These are phyloP conservation scores for Bimuria novae-zelandiae DNA, from an alignment of 2,329 filamentous ascomycete genomes.

Conservation along the genomic window DNA sequence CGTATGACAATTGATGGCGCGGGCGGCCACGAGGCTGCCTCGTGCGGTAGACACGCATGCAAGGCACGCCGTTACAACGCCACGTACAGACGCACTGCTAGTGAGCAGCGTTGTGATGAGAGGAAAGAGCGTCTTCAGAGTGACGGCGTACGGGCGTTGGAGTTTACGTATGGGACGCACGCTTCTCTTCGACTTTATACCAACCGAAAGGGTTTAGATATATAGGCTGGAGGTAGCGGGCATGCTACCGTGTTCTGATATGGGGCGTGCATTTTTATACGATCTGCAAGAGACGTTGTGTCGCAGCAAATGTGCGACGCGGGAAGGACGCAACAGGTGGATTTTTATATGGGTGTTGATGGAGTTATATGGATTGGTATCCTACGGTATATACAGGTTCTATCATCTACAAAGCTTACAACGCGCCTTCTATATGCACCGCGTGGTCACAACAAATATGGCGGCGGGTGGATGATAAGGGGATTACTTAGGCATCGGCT, in stretches of 20 bases:
- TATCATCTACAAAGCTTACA: slow-evolving; percentile 2
- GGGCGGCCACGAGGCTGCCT: slow-evolving; percentile 1
- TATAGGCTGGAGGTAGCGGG: neutral
- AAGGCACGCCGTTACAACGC: neutral
- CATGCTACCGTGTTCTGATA: neutral
- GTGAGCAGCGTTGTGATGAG: neutral
- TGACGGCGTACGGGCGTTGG: slow-evolving; percentile 7
- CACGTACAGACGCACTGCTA: neutral
- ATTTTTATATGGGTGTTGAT: slow-evolving; percentile 1
- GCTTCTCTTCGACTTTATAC: neutral
- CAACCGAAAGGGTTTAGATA: neutral
- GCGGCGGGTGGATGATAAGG: neutral
- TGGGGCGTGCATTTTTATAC: neutral
- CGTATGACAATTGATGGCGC: neutral
- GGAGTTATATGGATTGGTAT: slow-evolving; percentile 10
- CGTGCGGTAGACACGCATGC: neutral
- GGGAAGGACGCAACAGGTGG: neutral
- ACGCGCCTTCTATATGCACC: neutral
- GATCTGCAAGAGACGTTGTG: no score
- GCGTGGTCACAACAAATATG: neutral
- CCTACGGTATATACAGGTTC: slow-evolving; percentile 6
- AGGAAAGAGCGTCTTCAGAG: neutral
- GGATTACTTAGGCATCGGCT: slow-evolving; percentile 14
- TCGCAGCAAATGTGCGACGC: no score
- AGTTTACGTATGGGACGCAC: neutral